A percentile compares a stretch with the other conserved stretches of the same genome.
These are phyloP conservation scores for Pyrus communis DNA, from an alignment of 306 rosid species.

Conservation along the genomic window DNA sequence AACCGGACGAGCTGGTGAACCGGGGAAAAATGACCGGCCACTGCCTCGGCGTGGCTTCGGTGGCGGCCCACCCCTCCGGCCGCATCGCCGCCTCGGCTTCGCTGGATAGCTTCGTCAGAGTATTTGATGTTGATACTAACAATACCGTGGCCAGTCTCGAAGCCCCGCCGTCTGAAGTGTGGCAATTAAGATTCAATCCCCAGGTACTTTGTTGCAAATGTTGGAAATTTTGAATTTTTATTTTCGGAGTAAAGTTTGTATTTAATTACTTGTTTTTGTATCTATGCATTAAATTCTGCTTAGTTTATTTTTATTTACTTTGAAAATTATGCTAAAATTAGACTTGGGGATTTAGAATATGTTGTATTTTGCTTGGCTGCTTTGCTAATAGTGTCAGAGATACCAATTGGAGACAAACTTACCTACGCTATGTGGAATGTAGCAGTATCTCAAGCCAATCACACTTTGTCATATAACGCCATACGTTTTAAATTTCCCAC, in stretches of 20 bases:
- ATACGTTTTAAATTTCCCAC: neutral
- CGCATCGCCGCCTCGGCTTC: slow-evolving; percentile 86
- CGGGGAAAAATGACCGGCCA: slow-evolving; percentile 81
- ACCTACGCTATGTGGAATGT: neutral
- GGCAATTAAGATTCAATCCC: slow-evolving; percentile 94
- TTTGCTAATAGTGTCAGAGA: neutral
- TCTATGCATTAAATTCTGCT: neutral
- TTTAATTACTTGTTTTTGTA: neutral
- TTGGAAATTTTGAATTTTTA: neutral
- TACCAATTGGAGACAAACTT: neutral
- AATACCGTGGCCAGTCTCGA: slow-evolving; percentile 82
- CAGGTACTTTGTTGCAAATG: slow-evolving; percentile 32
- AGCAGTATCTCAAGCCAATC: neutral
- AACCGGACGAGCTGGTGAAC: slow-evolving; percentile 65
- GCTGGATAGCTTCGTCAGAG: slow-evolving; percentile 86
- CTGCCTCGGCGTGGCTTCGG: slow-evolving; percentile 94
- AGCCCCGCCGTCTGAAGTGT: slow-evolving; percentile 96
- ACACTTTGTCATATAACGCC: neutral
- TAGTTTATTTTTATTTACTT: neutral
- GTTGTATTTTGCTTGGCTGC: neutral
- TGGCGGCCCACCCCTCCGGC: slow-evolving; percentile 90
- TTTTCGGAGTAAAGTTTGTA: neutral
- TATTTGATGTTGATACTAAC: slow-evolving; percentile 85
- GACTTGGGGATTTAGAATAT: neutral
- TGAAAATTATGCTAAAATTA: neutral